Evolutionary conservation across 345 rosid species (phyloP).

Genomic region (Populus davidiana): DNA sequence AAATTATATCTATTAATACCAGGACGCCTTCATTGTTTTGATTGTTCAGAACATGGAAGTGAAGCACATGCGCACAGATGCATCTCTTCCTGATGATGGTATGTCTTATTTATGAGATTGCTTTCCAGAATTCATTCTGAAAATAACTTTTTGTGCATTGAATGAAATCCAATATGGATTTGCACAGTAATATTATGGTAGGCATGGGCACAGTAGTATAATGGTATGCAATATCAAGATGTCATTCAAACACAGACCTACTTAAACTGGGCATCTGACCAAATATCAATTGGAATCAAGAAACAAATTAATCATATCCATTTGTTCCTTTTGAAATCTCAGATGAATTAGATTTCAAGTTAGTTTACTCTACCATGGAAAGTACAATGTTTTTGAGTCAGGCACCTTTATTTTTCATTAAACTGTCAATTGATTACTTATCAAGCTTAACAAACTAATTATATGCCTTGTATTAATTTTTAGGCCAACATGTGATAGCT

Average conservation of each 20-base stretch:
- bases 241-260: no score
- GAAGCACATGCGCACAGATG: constrained; percentile 43
- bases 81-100: constrained; percentile 40
- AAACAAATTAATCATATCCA: no score
- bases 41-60: constrained; percentile 37
- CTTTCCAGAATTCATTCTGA: no score
- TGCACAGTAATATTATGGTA: background rate
- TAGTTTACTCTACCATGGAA: background rate
- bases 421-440: background rate
- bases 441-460: background rate
- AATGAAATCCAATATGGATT: background rate
- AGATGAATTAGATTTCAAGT: no score
- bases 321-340: no score
- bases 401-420: background rate
- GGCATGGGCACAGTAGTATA: no score
- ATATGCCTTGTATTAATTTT: background rate
- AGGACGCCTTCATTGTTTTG: constrained; percentile 15
- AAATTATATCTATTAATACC: background rate
- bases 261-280: no score
- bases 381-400: background rate
- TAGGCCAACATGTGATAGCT: background rate
- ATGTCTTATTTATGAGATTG: constrained; percentile 4
- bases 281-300: no score
- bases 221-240: no score
- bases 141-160: no score